Percentiles rank a stretch among this genome's conserved stretches.
These are phyloP conservation scores for Sclerotinia nivalis DNA, from an alignment of 2,329 filamentous ascomycete species.

Conservation along the genomic window DNA sequence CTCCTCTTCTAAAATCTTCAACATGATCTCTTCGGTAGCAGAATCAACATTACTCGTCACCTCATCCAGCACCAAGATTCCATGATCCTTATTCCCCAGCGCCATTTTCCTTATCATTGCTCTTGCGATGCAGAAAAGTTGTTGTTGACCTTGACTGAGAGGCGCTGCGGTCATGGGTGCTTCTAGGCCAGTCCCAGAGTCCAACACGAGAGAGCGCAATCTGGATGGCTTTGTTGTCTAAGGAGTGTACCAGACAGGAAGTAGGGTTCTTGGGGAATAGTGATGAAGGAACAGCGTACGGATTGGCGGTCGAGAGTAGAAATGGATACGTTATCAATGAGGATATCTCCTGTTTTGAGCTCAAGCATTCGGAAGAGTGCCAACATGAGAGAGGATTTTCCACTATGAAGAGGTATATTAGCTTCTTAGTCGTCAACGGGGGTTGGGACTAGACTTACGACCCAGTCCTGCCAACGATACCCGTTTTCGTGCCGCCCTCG, in stretches of 20 bases:
- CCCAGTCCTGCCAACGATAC: constrained; percentile 51
- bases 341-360: constrained; percentile 61
- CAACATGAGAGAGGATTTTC: constrained; percentile 51
- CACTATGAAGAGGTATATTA: constrained; percentile 35
- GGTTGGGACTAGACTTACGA: constrained; percentile 24
- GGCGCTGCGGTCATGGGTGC: constrained; percentile 49
- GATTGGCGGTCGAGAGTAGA: constrained; percentile 43
- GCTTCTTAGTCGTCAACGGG: not conserved
- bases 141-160: constrained; percentile 58
- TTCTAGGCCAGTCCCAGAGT: constrained; percentile 47
- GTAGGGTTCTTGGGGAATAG: constrained; percentile 48
- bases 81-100: constrained; percentile 35
- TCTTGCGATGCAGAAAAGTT: constrained; percentile 52
- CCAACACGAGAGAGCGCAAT: constrained; percentile 49
- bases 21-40: constrained; percentile 56
- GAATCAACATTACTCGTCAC: constrained; percentile 55
- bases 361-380: constrained; percentile 68
- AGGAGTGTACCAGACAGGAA: constrained; percentile 44
- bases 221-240: constrained; percentile 46
- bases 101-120: constrained; percentile 43
- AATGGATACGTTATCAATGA: constrained; percentile 47
- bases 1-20: constrained; percentile 53
- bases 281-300: constrained; percentile 46
- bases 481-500: constrained; percentile 53
- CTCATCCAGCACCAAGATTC: constrained; percentile 47